Evolutionary conservation across 495 filamentous ascomycete genomes (phyloP), one percentile per base, ranked within the genome.

Genomic region (Aspergillus olivimuriae): DNA sequence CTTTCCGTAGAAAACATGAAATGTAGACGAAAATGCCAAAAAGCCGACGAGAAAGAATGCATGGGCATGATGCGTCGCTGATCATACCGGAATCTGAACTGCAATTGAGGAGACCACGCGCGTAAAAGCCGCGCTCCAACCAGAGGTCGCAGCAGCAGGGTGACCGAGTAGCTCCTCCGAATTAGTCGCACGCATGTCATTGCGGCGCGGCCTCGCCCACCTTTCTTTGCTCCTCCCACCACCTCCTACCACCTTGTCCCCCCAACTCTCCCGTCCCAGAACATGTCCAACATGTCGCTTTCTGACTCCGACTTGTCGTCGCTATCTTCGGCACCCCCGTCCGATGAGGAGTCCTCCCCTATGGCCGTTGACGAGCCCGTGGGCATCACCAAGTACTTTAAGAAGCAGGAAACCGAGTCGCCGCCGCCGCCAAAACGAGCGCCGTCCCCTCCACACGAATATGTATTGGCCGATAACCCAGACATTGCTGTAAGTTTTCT

Each of bases 391-490:
- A 68, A 68, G 46, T 73, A 72, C 53, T 69, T 69, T 47, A 71
- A 70, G 57, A 66, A 72, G n/a, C n/a, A n/a, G 55, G 62, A 71
- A 56, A 69, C 71, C 37, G 65, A 68, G 52, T 77, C 83, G 50
- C 83, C 84, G 39, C 84, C n/a, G n/a, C n/a, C 86, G 22, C 72
- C 81, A 46, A 84, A 83, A 69, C 75, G 88, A 51, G 78, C 81
- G 39, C 81, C 87, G 21, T 91, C 89, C 53, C 90, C 90, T 56
- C 82, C 86, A 4, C 90, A 95, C 65, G 87, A 89, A 74, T 84
- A 84, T 65, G 83, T 89, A 16, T 60, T 95, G 31, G 87, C 87
- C 44, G 90, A 96, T 63, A 90, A 92, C 65, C 70, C 84, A 39
- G 83, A 87, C 55, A 84, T 96, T 68, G 82, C 90, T 49, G 88